A percentile compares a stretch with the other conserved stretches of the same genome.
Evolutionary conservation across 2,329 filamentous ascomycete genomes (phyloP).

Genomic region (Akanthomyces muscarius): DNA sequence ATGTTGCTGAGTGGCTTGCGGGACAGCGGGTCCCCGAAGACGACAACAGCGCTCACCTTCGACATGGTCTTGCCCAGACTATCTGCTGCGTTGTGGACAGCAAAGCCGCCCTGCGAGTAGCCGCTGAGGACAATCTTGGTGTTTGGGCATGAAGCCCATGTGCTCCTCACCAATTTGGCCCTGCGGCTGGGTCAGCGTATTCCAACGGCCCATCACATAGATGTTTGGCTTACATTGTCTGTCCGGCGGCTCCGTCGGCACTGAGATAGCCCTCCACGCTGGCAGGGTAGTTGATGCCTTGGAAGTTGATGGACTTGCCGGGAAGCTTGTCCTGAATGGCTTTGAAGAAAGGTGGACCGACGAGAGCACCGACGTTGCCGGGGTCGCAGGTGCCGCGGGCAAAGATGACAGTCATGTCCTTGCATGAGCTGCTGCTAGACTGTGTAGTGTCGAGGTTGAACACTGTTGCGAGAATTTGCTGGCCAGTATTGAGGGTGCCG

Average conservation of each 20-base stretch:
- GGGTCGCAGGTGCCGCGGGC: constrained; percentile 28
- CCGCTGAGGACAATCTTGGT: constrained; percentile 23
- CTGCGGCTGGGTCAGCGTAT: too few species aligned
- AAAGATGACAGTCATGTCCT: constrained; percentile 27
- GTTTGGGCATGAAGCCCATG: constrained; percentile 22
- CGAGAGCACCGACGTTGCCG: constrained; percentile 28
- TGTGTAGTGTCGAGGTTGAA: too few species aligned
- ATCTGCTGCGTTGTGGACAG: constrained; percentile 26
- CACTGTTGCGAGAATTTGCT: too few species aligned
- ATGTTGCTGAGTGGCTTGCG: constrained; percentile 23
- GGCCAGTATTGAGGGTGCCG: too few species aligned
- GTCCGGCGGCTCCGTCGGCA: constrained; percentile 21
- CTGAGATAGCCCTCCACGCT: constrained; percentile 26
- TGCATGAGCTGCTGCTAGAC: constrained; percentile 20
- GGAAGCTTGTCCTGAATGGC: constrained; percentile 3
- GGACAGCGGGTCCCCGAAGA: constrained; percentile 30
- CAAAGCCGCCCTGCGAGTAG: constrained; percentile 28
- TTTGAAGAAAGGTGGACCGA: constrained; percentile 26
- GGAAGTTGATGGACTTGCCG: constrained; percentile 22
- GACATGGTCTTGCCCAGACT: constrained; percentile 23
- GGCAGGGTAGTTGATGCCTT: constrained; percentile 28
- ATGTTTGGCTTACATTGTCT: constrained; percentile 22
- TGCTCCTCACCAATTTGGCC: constrained; percentile 23
- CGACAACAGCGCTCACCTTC: constrained; percentile 27
- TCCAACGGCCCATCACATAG: not conserved